A percentile compares a stretch with the other conserved stretches of the same genome.
These are phyloP conservation scores for Madurella mycetomatis DNA, from an alignment of 2,329 filamentous ascomycete genomes.

Conservation along the genomic window DNA sequence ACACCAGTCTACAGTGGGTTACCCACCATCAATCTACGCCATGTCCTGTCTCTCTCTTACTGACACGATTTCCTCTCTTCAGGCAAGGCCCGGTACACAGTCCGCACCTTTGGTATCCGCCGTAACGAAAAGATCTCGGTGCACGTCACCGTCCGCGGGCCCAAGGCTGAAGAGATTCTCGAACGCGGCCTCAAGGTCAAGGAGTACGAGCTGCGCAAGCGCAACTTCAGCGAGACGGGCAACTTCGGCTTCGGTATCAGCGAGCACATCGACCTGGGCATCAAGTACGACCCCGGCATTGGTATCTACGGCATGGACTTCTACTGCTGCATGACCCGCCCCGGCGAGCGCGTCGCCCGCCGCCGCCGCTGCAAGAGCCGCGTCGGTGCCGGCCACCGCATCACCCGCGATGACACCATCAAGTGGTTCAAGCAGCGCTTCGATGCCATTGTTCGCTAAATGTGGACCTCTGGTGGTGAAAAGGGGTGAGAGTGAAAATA, in stretches of 20 bases:
- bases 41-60: neutral
- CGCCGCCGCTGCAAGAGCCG: constrained; percentile 83
- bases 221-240: constrained; percentile 99
- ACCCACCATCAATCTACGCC: neutral
- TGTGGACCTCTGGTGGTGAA: constrained; percentile 29
- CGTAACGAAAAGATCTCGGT: constrained; percentile 99
- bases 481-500: constrained; percentile 21
- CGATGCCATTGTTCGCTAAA: constrained; percentile 98
- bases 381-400: constrained; percentile 85
- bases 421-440: constrained; percentile 93
- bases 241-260: constrained; percentile 99
- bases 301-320: constrained; percentile 99
- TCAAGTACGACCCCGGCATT: constrained; percentile 99
- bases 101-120: constrained; percentile 99
- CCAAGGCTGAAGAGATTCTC: constrained; percentile 97
- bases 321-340: constrained; percentile 99
- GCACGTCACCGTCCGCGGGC: constrained; percentile 98
- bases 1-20: constrained; percentile 96
- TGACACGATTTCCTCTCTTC: constrained; percentile 16
- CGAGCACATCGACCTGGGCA: constrained; percentile 99
- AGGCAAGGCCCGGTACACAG: constrained; percentile 99
- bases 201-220: constrained; percentile 99
- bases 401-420: constrained; percentile 91
- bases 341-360: constrained; percentile 95
- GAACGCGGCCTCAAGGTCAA: constrained; percentile 99